Evolutionary conservation across 257 asterid genomes (phyloP).

Genomic region (Solanum gracilifrons): DNA sequence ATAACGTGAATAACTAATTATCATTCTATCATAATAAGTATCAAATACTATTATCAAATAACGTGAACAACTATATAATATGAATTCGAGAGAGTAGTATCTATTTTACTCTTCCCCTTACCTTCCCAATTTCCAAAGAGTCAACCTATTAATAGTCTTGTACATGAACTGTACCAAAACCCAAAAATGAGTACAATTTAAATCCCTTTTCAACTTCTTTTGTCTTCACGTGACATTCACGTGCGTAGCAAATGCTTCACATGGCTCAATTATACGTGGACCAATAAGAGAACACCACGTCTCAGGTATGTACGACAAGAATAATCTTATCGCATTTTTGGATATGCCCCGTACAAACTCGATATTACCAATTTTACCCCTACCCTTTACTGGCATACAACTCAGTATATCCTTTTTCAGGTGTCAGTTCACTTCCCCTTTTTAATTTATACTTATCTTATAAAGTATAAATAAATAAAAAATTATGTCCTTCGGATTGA

Average conservation of each 20-base stretch:
- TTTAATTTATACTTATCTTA: not conserved
- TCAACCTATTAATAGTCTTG: not conserved
- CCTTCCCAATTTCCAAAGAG: not conserved
- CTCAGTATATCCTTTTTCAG: not conserved
- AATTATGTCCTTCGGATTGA: no score
- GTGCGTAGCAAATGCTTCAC: not conserved
- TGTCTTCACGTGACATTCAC: not conserved
- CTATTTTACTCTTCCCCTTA: not conserved
- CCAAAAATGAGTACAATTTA: not conserved
- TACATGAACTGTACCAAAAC: not conserved
- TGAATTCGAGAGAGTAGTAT: not conserved
- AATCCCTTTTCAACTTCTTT: not conserved
- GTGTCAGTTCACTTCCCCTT: not conserved
- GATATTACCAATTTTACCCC: not conserved
- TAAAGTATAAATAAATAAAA: not conserved
- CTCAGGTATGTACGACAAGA: not conserved
- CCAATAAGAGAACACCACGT: not conserved
- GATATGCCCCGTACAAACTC: not conserved
- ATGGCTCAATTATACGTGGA: not conserved
- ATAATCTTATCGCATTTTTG: not conserved
- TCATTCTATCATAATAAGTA: no score
- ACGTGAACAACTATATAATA: not conserved
- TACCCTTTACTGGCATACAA: not conserved
- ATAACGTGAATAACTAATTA: no score
- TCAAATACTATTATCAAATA: no score